Percentiles rank a stretch among this genome's conserved stretches.
These are phyloP conservation scores for Themeda triandra DNA, from an alignment of 176 grass and related monocot genomes.

Conservation along the genomic window DNA sequence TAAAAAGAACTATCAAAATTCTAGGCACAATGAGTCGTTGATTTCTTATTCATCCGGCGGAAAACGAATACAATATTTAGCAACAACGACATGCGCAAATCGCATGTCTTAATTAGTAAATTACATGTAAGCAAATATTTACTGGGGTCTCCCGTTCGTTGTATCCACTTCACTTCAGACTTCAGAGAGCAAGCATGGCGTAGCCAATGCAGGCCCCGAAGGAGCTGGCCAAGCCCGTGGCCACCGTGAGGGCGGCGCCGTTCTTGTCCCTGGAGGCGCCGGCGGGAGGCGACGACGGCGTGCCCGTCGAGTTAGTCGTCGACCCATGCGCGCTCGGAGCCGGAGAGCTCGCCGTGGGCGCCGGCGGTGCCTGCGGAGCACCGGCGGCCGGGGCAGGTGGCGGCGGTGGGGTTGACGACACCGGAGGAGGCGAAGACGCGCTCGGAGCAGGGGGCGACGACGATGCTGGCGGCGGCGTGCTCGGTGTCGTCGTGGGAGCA, in stretches of 20 bases:
- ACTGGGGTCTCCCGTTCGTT: background rate
- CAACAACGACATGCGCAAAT: background rate
- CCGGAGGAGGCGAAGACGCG: background rate
- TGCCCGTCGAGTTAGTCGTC: background rate
- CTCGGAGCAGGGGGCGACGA: background rate
- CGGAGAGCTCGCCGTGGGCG: background rate
- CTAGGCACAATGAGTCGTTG: background rate
- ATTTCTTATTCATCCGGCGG: constrained; percentile 24
- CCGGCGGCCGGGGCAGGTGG: background rate
- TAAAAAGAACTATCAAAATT: no score
- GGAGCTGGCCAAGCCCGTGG: constrained; percentile 28
- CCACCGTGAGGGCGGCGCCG: constrained; percentile 24
- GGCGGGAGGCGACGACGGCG: constrained; percentile 11
- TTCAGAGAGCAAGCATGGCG: constrained; percentile 47
- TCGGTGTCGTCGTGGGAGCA: background rate
- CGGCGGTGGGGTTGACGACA: background rate
- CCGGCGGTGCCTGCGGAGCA: background rate
- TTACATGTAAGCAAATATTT: background rate
- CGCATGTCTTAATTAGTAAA: background rate
- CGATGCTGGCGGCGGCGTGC: constrained; percentile 11
- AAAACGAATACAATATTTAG: constrained; percentile 35
- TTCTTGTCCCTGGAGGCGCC: background rate
- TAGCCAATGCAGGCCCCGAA: constrained; percentile 46
- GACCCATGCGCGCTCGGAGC: background rate
- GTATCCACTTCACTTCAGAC: background rate